Percentiles rank a stretch among this genome's conserved stretches.
phyloP scores from a whole-genome alignment of 192 early-diverging fungal species.

The Dispira parvispora region DNA sequence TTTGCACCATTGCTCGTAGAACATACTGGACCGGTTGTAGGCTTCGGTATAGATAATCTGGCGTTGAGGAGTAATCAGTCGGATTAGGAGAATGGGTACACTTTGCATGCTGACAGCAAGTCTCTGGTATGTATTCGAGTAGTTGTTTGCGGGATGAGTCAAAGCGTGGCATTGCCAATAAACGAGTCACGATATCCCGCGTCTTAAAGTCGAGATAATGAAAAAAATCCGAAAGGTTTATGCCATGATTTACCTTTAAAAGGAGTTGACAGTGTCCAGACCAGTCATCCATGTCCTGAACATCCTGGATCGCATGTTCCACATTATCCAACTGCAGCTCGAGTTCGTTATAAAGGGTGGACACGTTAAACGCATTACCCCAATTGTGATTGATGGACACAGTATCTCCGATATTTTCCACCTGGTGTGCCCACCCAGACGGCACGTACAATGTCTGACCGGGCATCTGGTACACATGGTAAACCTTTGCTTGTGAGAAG shows the following conservation, averaged over 20 bases:
- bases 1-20: no score
- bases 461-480: conserved; percentile 35
- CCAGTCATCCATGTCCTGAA: conserved; percentile 25
- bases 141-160: no score
- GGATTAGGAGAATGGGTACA: no score
- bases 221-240: conserved; percentile 19
- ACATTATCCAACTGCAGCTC: conserved; percentile 28
- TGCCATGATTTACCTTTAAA: conserved; percentile 19
- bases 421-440: conserved; percentile 59
- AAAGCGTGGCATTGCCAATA: background rate
- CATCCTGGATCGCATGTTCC: conserved; percentile 32
- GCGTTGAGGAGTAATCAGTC: no score
- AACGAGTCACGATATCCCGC: conserved; percentile 2
- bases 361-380: conserved; percentile 44
- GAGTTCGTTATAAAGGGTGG: conserved; percentile 25
- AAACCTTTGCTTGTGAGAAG: conserved; percentile 24
- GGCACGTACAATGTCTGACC: conserved; percentile 61
- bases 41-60: no score
- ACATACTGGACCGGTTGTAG: no score
- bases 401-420: conserved; percentile 45
- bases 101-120: no score
- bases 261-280: conserved; percentile 19
- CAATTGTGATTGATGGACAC: conserved; percentile 71
- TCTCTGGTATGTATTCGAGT: no score
- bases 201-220: conserved; percentile 15